A percentile compares a stretch with the other conserved stretches of the same genome.
These are phyloP conservation scores for Dendrocalamus latiflorus DNA, from an alignment of 202 grass and related monocot species.

Conservation along the genomic window DNA sequence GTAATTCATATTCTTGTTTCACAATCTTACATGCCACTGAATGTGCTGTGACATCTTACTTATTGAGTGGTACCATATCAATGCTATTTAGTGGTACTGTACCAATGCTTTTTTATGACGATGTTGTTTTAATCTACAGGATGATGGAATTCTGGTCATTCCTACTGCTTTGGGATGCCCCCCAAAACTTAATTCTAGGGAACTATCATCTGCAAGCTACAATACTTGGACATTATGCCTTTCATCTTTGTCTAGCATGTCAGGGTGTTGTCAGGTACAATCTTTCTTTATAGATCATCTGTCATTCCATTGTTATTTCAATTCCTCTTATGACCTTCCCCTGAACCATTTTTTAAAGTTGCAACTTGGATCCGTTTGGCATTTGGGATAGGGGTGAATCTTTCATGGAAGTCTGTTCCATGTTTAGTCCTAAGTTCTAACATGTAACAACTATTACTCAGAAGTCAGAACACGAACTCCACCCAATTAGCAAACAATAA, in stretches of 20 bases:
- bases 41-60: constrained; percentile 7
- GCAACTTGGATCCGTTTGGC: not conserved
- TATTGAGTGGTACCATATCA: no score
- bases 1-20: not conserved
- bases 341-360: not conserved
- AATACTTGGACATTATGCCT: constrained; percentile 55
- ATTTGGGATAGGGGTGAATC: no score
- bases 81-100: not conserved
- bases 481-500: not conserved
- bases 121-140: constrained; percentile 47
- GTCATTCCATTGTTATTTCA: no score
- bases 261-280: no score
- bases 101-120: not conserved
- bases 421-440: not conserved
- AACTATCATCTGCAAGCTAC: constrained; percentile 69
- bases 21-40: not conserved
- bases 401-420: not conserved
- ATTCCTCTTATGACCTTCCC: not conserved
- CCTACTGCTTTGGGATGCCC: constrained; percentile 78
- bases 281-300: no score
- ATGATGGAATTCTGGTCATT: constrained; percentile 94
- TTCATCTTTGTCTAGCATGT: no score
- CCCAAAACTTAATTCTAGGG: constrained; percentile 76
- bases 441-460: not conserved
- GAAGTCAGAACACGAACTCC: not conserved